Evolutionary conservation across 1,139 yeast species (phyloP), one percentile per base, ranked within the genome.

Genomic region (Candida sp.): DNA sequence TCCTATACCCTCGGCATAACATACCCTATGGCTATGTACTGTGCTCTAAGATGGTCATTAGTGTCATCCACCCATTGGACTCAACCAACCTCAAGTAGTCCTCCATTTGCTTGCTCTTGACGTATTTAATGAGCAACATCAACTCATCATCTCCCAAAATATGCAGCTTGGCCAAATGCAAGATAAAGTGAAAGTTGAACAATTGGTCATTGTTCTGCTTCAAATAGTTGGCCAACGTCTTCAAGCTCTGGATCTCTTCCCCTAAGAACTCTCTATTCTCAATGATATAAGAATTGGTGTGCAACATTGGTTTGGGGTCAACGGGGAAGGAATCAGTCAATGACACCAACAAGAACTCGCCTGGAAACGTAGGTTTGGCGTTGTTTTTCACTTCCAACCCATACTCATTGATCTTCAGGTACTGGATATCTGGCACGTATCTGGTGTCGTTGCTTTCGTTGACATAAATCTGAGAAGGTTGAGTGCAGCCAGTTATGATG

Each of bases 281-380:
- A 65, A 92, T 82, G 3, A 93, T 84, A 69, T 90, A 93, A 7
- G 71, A 65, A 12, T 70, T 60, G 3, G 66, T 59, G 26, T 66
- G 63, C 62, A 86, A 83, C 49, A 75, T 57, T 3, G 90, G 85
- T 5, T 68, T 68, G 4, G 89, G 86, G 0, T 75, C 75, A 52
- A 82, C 75, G 2, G 97, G 97, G 80, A 94, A 94, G 1, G 99
- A 97, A 67, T 94, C 98, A 12, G 96, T 88, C 54, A 94, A 72
- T 3, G 98, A 88, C 0, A 94, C 96, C 49, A 96, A 72, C 54
- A 96, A 71, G 66, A 90, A 96, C 58, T 96, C 99, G 12, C 91
- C 96, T 0, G 99, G 99, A 68, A 96, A 92, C 5, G 97, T 91
- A 0, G 99, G 98, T 63, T 90, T 90, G 11, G 98, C 99, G 63